These are phyloP conservation scores for Penicillium sp. DNA, from an alignment of 2,329 filamentous ascomycete genomes.

Conservation along the genomic window DNA sequence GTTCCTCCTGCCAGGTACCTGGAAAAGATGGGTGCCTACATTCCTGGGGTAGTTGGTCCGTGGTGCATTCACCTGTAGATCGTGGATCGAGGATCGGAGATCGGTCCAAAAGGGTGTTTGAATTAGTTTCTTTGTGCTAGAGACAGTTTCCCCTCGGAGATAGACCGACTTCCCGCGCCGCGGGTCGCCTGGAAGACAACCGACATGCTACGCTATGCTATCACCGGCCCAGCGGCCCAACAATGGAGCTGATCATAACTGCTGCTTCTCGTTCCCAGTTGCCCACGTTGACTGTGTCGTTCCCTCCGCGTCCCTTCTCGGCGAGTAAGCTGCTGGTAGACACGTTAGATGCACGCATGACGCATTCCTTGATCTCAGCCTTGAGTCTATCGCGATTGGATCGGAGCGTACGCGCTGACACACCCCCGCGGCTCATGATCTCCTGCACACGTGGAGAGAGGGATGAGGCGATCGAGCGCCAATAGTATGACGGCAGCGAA, in stretches of 20 bases:
- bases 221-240: constrained; percentile 51
- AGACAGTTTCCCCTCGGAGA: not conserved
- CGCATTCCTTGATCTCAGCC: constrained; percentile 78
- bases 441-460: constrained; percentile 78
- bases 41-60: constrained; percentile 11
- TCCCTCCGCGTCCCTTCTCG: constrained; percentile 42
- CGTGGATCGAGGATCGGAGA: not conserved
- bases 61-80: constrained; percentile 1
- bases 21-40: constrained; percentile 2
- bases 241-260: constrained; percentile 86
- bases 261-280: constrained; percentile 88
- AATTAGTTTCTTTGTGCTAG: not conserved
- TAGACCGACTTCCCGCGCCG: not conserved
- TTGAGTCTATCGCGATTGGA: constrained; percentile 72
- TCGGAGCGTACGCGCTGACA: constrained; percentile 75
- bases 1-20: constrained; percentile 12
- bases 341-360: constrained; percentile 70
- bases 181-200: not conserved
- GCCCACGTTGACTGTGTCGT: constrained; percentile 48
- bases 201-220: not conserved
- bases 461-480: constrained; percentile 79
- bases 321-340: constrained; percentile 55
- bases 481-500: constrained; percentile 87
- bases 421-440: constrained; percentile 76
- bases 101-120: not conserved